Percentiles rank a stretch among this genome's conserved stretches.
Evolutionary conservation across 148 eudicot genomes (phyloP).

Genomic region (Limonium bicolor): DNA sequence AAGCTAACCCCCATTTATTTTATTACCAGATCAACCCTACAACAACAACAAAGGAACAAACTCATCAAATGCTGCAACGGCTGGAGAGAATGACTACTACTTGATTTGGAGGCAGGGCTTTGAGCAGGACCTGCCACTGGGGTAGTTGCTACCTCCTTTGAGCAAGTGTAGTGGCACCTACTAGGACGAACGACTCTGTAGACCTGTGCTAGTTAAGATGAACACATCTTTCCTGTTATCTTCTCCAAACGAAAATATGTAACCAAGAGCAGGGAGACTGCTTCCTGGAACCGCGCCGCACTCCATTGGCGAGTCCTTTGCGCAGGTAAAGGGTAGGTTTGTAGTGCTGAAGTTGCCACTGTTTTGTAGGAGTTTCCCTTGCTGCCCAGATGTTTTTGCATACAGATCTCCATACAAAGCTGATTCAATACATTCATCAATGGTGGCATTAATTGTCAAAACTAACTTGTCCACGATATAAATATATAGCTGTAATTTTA

Average conservation of each 20-base stretch:
- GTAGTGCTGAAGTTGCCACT: constrained; percentile 64
- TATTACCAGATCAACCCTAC: too few species aligned
- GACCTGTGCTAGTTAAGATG: constrained; percentile 59
- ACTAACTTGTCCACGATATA: too few species aligned
- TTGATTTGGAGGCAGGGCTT: constrained; percentile 21
- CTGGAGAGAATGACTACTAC: constrained; percentile 10
- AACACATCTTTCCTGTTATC: constrained; percentile 69
- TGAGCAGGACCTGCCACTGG: constrained; percentile 13
- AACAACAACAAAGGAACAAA: too few species aligned
- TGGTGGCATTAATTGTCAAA: neutral
- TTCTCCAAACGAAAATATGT: constrained; percentile 67
- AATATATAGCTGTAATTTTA: too few species aligned
- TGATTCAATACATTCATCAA: neutral
- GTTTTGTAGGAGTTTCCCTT: constrained; percentile 40
- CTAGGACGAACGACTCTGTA: constrained; percentile 81
- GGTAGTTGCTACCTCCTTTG: constrained; percentile 40
- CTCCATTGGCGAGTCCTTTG: constrained; percentile 40
- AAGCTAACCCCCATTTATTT: too few species aligned
- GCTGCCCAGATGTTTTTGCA: constrained; percentile 53
- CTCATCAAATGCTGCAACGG: too few species aligned
- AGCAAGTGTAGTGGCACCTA: constrained; percentile 70
- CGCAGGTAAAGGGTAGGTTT: constrained; percentile 50
- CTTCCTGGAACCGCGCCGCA: constrained; percentile 51
- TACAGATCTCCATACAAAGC: constrained; percentile 75
- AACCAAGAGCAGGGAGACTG: constrained; percentile 47